Evolutionary conservation across 768 basidiomycete genomes (phyloP), one percentile per base, ranked within the genome.

Genomic region (Hysterangium stoloniferum): DNA sequence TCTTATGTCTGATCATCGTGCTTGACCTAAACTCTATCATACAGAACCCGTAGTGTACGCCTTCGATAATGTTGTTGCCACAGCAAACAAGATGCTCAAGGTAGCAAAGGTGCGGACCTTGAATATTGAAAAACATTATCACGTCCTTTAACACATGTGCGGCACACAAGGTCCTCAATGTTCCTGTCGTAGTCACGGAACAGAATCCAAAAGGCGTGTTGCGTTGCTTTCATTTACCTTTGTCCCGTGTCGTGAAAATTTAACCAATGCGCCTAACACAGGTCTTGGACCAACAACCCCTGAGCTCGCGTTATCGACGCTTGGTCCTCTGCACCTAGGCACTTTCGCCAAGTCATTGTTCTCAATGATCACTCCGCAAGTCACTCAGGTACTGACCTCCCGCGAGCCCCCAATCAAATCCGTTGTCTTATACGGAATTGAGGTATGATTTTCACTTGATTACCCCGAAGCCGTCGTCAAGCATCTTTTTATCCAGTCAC

Each of bases 361-460:
- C 70, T 87, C 86, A 1, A 95, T 96, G 93, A 58, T 83, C 48
- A 82, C 80, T 0, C 76, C 83, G 5, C 78, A 87, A 29, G 76
- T 94, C 5, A 64, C 71, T 46, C 53, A 65, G 2, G 54, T 80
- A 6, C 68, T 95, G 46, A 60, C 63, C 19, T 53, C 65, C 25
- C 57, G 53, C 42, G 57, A 71, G 4, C 73, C 70, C 22, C 58
- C 67, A 12, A 61, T 84, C 52, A 71, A 73, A 34, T 79, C 77
- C 6, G 69, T 92, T 40, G 77, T 95, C 6, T 62, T 97, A 4
- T 80, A 91, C 54, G 94, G 94, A 13, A 92, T 95, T 45, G 93
- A 95, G 75, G 91, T 87, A 56, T 32, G 76, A 3, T 13, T 41
- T 63, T 13, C 5, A 35, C 19, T 6, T 15, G 6, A 54, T 28